Base-by-base conservation (phyloP, 192 early-diverging fungal genomes). In the Backusella morwellensis region DNA sequence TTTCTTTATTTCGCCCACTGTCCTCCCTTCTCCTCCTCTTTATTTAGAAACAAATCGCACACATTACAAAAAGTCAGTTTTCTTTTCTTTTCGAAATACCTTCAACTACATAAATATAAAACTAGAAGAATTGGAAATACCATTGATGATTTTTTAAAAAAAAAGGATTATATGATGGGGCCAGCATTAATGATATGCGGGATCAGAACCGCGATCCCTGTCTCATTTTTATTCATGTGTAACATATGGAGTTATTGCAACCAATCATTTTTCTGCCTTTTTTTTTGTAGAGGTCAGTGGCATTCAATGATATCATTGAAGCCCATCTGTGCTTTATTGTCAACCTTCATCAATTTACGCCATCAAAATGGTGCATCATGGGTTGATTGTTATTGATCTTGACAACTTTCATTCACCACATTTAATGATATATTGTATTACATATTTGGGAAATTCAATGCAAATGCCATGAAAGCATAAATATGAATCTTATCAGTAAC, bases 21-120 rank as follows among this genome's bases (percentile, higher is more conserved):
- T 59, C 9, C 52, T 63, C 21, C 23, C 21, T 63, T 63, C 56
- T 29, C 56, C n/a, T 63, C n/a, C 17, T 23, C 12, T 29, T 29
- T 63, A 29, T 29, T 29, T 29, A 63, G 68, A 23, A 19, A 70
- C 35, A 70, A 32, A 69, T 11, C 7, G 21, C 14, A 11, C 7
- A 36, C 19, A 40, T 1, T 6, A 63, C 2, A 63, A 59, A 63
- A 29, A 63, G 23, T 26, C 14, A 29, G 19, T 50, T 50, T 50
- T 68, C 19, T 68, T 68, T 68, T 68, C 35, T 68, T 68, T 34
- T 68, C 35, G 32, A 35, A 68, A 70, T 69, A 70, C 36, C 35
- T 38, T 41, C 12, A 40, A 35, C 12, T 44, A 63, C 12, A 63
- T 11, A 63, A 12, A 68, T 63, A 63, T 63, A 21, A 63, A 26